Percentiles rank a stretch among this genome's conserved stretches.
phyloP scores from a whole-genome alignment of 2,329 filamentous ascomycete species.

The Aureobasidium musti region DNA sequence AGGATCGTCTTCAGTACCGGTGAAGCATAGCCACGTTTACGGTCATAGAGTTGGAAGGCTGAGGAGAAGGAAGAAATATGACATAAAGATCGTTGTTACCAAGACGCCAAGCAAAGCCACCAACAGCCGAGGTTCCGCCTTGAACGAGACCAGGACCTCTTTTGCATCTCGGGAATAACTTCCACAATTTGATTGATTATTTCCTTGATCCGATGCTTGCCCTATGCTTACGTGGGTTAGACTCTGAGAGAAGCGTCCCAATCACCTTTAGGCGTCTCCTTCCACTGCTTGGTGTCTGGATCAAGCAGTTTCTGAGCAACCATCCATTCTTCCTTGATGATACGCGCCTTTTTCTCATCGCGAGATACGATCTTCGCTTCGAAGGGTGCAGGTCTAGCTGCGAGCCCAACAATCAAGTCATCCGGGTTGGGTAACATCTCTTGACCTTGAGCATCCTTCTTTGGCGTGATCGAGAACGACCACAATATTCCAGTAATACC shows the following conservation, averaged over 20 bases:
- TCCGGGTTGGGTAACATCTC: constrained; percentile 45
- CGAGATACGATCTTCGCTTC: not conserved
- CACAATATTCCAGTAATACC: constrained; percentile 53
- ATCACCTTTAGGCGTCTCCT: not conserved
- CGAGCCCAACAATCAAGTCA: constrained; percentile 30
- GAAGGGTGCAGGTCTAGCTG: not conserved
- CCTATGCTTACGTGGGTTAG: not conserved
- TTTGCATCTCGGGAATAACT: not conserved
- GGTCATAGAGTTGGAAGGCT: not conserved
- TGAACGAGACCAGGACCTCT: too few relatives aligned
- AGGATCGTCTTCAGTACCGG: not conserved
- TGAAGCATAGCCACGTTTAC: not conserved
- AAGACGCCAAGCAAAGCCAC: not conserved
- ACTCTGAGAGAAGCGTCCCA: constrained; percentile 1
- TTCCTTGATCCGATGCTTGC: not conserved
- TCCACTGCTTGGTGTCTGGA: constrained; percentile 1
- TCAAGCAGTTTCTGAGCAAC: not conserved
- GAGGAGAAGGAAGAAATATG: not conserved
- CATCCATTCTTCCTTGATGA: constrained; percentile 7
- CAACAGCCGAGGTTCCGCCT: not conserved
- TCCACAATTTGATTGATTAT: not conserved
- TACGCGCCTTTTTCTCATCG: not conserved
- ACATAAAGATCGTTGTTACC: not conserved
- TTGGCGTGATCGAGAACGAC: constrained; percentile 41
- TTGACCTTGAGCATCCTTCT: constrained; percentile 39